These are phyloP conservation scores for Trichosanthes cucumerina DNA, from an alignment of 306 rosid species.

Conservation along the genomic window DNA sequence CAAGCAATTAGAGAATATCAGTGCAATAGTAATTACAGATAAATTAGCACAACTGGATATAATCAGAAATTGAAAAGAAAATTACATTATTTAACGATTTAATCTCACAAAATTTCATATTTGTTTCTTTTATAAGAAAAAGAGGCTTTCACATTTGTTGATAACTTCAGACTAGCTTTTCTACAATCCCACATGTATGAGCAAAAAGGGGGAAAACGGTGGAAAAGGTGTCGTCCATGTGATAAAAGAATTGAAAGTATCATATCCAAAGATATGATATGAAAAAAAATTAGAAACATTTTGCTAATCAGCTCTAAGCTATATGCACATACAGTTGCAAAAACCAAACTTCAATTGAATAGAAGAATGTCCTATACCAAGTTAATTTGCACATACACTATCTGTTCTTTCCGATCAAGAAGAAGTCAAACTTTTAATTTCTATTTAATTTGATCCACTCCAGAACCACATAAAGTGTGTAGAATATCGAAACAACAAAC, in stretches of 20 bases:
- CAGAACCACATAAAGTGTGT: neutral
- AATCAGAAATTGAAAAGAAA: slow-evolving; percentile 2
- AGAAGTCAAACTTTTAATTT: neutral
- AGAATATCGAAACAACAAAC: neutral
- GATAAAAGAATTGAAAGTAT: neutral
- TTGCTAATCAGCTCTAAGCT: neutral
- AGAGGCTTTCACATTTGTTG: neutral
- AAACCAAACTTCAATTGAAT: neutral
- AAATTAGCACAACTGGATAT: neutral
- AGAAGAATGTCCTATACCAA: neutral
- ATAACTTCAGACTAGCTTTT: neutral
- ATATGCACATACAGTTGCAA: neutral
- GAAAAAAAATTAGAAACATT: neutral
- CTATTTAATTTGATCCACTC: neutral
- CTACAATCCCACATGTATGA: neutral
- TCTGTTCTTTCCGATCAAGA: neutral
- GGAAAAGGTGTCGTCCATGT: neutral
- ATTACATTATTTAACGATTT: neutral
- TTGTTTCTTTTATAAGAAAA: neutral
- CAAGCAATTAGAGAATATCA: slow-evolving; percentile 11
- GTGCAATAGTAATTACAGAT: neutral
- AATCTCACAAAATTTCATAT: neutral
- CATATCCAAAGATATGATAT: neutral
- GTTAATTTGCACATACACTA: neutral
- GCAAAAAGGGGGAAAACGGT: neutral